Evolutionary conservation across 2,329 filamentous ascomycete species (phyloP), one percentile per base, ranked within the genome.

Genomic region (Geoglossum cookeanum): DNA sequence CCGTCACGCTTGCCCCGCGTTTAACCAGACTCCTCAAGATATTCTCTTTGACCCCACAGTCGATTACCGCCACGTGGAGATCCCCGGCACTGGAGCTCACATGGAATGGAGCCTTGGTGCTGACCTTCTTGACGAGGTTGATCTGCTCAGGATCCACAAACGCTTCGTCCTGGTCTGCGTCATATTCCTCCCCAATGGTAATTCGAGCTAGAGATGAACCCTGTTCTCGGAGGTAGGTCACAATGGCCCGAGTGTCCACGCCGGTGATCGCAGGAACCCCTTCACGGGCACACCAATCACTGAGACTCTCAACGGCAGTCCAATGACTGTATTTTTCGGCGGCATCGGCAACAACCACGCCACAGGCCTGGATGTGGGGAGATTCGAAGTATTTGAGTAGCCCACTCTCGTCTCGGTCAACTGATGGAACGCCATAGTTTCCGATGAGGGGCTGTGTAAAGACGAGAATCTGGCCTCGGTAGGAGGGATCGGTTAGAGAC

Each of bases 11-110:
- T 57, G 90, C 87, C 60, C 92, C 92, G 62, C 92, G 89, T 72
- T 80, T 84, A 67, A 97, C 90, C 60, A 98, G 78, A 70, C 87
- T 94, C 67, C 92, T 88, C 59, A 98, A 83, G 66, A 98, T 98
- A 76, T 98, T 98, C 80, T 98, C 92, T 80, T 98, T 98, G 64
- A 97, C 92, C 76, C 92, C 92, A 67, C 92, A 98, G 74, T 98
- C 92, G 68, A 98, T 85, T 64, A 98, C 79, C 59, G 91, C 92
- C 64, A 98, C 81, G 74, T 98, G 92, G 69, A 87, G 84, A 66
- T 85, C 81, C 61, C 91, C 88, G 63, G 84, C 80, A 35, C 83
- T 80, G 55, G 90, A 89, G 69, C 87, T 85, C 62, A 97, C 85
- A 66, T 97, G 88, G 76, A 97, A 98, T 47, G 92, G 92, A 62